A percentile compares a stretch with the other conserved stretches of the same genome.
phyloP scores from a whole-genome alignment of 2,329 filamentous ascomycete species.

The Leptodontidium sp. region DNA sequence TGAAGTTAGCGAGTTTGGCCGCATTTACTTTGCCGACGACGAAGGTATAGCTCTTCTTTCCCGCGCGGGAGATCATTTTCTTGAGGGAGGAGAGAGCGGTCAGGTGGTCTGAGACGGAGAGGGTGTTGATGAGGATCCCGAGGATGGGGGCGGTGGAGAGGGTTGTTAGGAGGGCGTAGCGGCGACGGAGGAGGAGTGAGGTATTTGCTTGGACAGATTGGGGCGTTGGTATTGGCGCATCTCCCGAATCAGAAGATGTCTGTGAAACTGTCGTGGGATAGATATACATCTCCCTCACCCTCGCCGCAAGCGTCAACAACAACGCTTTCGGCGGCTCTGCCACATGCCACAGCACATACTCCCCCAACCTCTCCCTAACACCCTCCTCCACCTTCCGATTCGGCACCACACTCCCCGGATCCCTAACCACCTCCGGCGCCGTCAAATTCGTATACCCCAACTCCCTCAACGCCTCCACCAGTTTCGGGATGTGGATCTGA shows the following conservation, averaged over 20 bases:
- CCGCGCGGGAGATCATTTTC: conserved; percentile 75
- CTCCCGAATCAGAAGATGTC: conserved; percentile 53
- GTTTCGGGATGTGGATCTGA: conserved; percentile 71
- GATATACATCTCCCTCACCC: conserved; percentile 80
- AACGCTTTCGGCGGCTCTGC: conserved; percentile 84
- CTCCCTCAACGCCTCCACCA: conserved; percentile 63
- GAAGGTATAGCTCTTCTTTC: conserved; percentile 95
- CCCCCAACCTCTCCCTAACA: conserved; percentile 47
- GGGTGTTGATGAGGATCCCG: conserved; percentile 94
- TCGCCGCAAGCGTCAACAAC: conserved; percentile 85
- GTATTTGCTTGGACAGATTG: conserved; percentile 50
- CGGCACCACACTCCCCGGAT: conserved; percentile 82
- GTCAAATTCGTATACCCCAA: conserved; percentile 76
- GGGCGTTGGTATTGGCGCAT: conserved; percentile 21
- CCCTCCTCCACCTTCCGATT: conserved; percentile 70
- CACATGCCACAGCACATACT: conserved; percentile 80
- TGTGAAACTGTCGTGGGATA: conserved; percentile 63
- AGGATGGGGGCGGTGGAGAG: conserved; percentile 85
- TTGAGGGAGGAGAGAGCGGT: conserved; percentile 79
- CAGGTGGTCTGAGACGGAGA: conserved; percentile 91
- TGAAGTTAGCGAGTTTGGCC: conserved; percentile 95
- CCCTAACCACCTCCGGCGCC: conserved; percentile 75
- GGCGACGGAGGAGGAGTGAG: conserved; percentile 72
- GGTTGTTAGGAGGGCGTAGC: conserved; percentile 85
- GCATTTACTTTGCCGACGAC: conserved; percentile 97